These are phyloP conservation scores for Tremella yokohamensis DNA, from an alignment of 768 basidiomycete genomes.

Conservation along the genomic window DNA sequence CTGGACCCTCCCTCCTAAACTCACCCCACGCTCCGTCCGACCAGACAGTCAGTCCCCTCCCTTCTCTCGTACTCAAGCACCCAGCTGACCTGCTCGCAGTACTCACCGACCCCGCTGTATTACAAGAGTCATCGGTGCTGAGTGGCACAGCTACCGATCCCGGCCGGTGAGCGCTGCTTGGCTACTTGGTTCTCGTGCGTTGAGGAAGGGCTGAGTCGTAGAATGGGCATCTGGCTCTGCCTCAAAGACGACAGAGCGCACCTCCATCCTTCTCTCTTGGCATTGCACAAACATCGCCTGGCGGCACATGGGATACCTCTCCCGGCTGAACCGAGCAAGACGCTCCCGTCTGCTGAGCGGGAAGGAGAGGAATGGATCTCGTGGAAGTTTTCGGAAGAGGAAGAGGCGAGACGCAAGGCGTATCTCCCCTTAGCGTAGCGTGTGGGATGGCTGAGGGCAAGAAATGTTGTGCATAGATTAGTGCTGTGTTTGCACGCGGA, in stretches of 20 bases:
- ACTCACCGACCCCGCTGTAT: background rate
- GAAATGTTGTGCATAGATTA: background rate
- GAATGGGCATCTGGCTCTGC: slow-evolving; percentile 41
- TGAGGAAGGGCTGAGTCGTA: background rate
- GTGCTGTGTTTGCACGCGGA: background rate
- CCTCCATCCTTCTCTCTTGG: slow-evolving; percentile 31
- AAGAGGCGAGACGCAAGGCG: slow-evolving; percentile 28
- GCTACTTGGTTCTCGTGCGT: slow-evolving; percentile 3
- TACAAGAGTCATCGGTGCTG: background rate
- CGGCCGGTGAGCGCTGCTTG: background rate
- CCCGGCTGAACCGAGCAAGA: slow-evolving; percentile 23
- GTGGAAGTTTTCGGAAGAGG: slow-evolving; percentile 36
- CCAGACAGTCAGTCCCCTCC: slow-evolving; percentile 25
- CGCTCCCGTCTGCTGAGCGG: slow-evolving; percentile 9
- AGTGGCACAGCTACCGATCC: background rate
- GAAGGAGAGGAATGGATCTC: slow-evolving; percentile 27
- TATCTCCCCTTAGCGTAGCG: slow-evolving; percentile 33
- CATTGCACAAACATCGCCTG: slow-evolving; percentile 35
- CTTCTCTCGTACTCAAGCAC: background rate
- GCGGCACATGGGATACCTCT: slow-evolving; percentile 25
- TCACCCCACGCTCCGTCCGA: slow-evolving; percentile 14
- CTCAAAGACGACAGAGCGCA: slow-evolving; percentile 35
- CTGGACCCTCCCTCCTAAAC: slow-evolving; percentile 16
- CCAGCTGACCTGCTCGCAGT: background rate
- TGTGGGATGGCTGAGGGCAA: background rate